Base-by-base conservation (phyloP, 495 filamentous ascomycete genomes). In the Tuber magnatum region DNA sequence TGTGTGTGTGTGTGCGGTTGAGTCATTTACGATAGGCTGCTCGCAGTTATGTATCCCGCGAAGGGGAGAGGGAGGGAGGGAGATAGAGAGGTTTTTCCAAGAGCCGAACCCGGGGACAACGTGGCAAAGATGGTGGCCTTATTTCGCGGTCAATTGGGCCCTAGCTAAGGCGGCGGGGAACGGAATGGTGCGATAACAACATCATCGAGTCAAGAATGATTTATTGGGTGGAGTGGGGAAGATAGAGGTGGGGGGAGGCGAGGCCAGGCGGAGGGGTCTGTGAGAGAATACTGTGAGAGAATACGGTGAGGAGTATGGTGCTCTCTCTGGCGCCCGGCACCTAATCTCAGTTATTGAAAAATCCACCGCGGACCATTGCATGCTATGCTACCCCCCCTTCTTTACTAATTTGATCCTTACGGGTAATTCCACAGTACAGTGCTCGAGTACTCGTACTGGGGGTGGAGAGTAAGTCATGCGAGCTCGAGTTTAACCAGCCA, bases 101-200 rank as follows among this genome's bases (percentile, higher is more conserved):
- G 16, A 65, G 56, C 6, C 14, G 56, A 18, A 65, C 56, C 4
- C 56, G 56, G 56, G 14, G 56, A 35, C 56, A 65, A 65, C 56
- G 56, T 65, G 56, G 56, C 56, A 65, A 65, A 35, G n/a, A 35
- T 14, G 56, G 28, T 65, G 56, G 56, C 56, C 28, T 65, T 65
- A 65, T 65, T 65, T 35, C 56, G 56, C 28, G 28, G 56, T 65
- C n/a, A 65, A 65, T 65, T 6, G 12, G 12, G 12, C 56, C 28
- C 28, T 65, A 16, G 56, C 56, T 35, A 65, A 65, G 56, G 28
- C 28, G 28, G 56, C 12, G 56, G 56, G 56, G 56, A 32, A 65
- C n/a, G 56, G n/a, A 65, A 65, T 65, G 56, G 56, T 35, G 56
- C 56, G 56, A 65, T 65, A 65, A 65, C 56, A 65, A 18, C 56